Base-by-base conservation (phyloP, 2,329 filamentous ascomycete species). In the Fusarium pseudoanthophilum region DNA sequence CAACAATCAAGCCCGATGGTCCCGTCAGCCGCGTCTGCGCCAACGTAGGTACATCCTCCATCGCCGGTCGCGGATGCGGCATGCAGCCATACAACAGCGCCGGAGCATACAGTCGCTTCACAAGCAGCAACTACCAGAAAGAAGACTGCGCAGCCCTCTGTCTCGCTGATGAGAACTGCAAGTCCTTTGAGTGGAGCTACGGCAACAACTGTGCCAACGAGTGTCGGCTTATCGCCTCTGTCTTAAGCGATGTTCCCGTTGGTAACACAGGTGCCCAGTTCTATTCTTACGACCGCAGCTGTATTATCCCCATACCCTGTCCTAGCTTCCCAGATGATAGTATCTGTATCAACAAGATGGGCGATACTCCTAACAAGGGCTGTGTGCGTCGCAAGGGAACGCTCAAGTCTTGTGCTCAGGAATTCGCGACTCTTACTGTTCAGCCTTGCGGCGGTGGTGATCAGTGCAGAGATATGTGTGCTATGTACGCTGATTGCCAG, bases 261-360 rank as follows among this genome's bases (percentile, higher is more conserved):
- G 62, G 62, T 2, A 65, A 65, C 34, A 63, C 62, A 1, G 62
- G 62, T n/a, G 20, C 34, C 3, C 46, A 65, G 11, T 63, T 65
- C 20, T 40, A n/a, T 4, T 62, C 62, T 4, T 65, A 65, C 2
- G 62, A 65, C 8, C 62, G 62, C 5, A 65, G 58, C 34, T 65
- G 62, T 4, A 65, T 65, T n/a, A 40, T 65, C 3, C 13, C 32
- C 11, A 65, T 30, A 10, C 58, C 57, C 21, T 65, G 62, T 4
- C n/a, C 21, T 11, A 39, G 16, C 10, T 65, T 37, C 9, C 62
- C 62, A 0, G 58, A 28, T 1, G 62, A 63, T 5, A 42, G 57
- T 3, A 40, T 65, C 9, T 65, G 62, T 7, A 65, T 65, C 39
- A 65, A 65, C 34, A 65, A 63, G 10, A 65, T 65, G 62, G 62